These are phyloP conservation scores for Aspergillus calidoustus DNA, from an alignment of 2,329 filamentous ascomycete species.

Conservation along the genomic window DNA sequence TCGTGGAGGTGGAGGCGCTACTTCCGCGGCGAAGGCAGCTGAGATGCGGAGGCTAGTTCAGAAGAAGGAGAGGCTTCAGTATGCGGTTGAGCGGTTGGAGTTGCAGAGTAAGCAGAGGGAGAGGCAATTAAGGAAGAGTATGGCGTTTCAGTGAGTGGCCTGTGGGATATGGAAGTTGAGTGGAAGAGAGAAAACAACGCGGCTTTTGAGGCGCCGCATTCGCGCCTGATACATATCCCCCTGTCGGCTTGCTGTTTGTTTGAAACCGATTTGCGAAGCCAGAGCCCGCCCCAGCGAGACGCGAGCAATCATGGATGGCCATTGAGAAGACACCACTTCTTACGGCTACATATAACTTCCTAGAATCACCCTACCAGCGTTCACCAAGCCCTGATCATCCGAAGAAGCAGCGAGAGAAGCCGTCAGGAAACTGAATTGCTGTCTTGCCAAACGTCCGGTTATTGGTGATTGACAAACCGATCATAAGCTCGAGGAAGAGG, in stretches of 20 bases:
- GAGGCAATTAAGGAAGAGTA: constrained; percentile 73
- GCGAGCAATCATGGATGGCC: neutral
- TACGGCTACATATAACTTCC: neutral
- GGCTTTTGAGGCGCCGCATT: neutral
- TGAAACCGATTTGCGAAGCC: neutral
- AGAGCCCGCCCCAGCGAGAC: neutral
- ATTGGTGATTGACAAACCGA: neutral
- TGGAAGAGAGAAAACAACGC: neutral
- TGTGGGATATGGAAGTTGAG: neutral
- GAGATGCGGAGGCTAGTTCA: constrained; percentile 72
- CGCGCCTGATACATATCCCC: neutral
- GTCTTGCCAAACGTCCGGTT: neutral
- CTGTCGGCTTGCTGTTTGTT: neutral
- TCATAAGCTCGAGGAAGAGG: neutral
- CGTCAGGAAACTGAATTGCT: neutral
- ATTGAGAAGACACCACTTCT: neutral
- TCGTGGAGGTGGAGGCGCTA: constrained; percentile 28
- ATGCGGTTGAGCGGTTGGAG: constrained; percentile 83
- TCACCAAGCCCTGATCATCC: neutral
- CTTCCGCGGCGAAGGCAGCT: constrained; percentile 52
- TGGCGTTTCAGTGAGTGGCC: constrained; percentile 57
- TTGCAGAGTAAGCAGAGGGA: constrained; percentile 80
- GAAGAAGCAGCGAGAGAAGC: neutral
- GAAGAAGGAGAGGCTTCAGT: constrained; percentile 83
- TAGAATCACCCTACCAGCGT: neutral